Percentiles rank a stretch among this genome's conserved stretches.
These are phyloP conservation scores for Olyra latifolia DNA, from an alignment of 176 grass and related monocot genomes.

Conservation along the genomic window DNA sequence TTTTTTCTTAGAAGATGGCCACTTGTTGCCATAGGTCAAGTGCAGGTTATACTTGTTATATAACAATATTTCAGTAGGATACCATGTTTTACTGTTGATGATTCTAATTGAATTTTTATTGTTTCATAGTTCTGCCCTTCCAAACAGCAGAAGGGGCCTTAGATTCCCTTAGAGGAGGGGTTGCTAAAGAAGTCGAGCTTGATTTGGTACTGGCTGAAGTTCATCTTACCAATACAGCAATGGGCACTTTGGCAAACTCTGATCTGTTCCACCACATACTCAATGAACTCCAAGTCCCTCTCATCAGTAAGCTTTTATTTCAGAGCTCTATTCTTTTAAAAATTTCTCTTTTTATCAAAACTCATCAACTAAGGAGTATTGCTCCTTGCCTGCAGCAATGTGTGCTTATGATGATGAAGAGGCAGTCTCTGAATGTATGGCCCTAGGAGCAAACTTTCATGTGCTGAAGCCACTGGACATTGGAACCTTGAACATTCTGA, in stretches of 20 bases:
- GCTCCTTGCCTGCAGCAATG: constrained; percentile 40
- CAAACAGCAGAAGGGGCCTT: constrained; percentile 8
- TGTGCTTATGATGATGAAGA: constrained; percentile 13
- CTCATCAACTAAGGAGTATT: not conserved
- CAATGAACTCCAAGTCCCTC: constrained; percentile 25
- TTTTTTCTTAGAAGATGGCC: constrained; percentile 1
- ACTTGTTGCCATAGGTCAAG: not conserved
- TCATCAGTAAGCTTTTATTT: constrained; percentile 31
- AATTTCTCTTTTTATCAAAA: not conserved
- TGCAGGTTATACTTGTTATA: not conserved
- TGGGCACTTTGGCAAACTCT: constrained; percentile 1
- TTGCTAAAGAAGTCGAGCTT: constrained; percentile 20
- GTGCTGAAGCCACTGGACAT: constrained; percentile 26
- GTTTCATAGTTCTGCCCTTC: constrained; percentile 26
- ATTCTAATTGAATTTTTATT: constrained; percentile 1
- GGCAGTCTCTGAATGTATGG: not conserved
- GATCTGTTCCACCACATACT: constrained; percentile 20
- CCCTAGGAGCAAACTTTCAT: constrained; percentile 26
- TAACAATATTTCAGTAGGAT: not conserved
- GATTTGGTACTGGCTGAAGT: constrained; percentile 44
- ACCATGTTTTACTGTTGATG: not conserved
- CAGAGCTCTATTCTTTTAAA: constrained; percentile 18
- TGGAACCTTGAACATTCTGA: constrained; percentile 16
- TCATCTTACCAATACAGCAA: not conserved
- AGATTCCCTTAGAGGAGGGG: constrained; percentile 23